phyloP scores from a whole-genome alignment of 2,329 filamentous ascomycete species.

The Aureobasidium sp. region DNA sequence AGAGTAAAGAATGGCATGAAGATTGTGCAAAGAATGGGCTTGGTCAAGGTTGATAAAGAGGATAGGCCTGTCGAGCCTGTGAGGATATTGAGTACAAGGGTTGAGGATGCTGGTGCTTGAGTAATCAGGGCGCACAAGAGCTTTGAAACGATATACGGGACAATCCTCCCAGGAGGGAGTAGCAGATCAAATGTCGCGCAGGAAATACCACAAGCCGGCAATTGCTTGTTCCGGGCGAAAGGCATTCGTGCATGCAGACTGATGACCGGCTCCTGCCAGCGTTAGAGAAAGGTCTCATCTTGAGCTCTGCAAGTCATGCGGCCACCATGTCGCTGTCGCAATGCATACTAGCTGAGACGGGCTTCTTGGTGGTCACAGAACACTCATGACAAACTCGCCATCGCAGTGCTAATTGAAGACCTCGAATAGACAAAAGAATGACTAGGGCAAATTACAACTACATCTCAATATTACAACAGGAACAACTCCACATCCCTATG shows the following conservation, averaged over 20 bases:
- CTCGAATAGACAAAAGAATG: not conserved
- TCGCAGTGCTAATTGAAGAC: not conserved
- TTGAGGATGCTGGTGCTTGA: constrained; percentile 43
- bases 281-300: not conserved
- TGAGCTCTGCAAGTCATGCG: not conserved
- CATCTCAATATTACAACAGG: not conserved
- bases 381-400: not conserved
- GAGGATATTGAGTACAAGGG: constrained; percentile 65
- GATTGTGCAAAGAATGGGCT: constrained; percentile 78
- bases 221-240: too few species aligned
- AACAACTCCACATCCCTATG: not conserved
- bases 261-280: too few species aligned
- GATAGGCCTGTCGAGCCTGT: constrained; percentile 78
- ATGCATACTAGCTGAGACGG: not conserved
- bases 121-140: not conserved
- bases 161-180: not conserved
- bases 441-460: not conserved
- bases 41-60: constrained; percentile 74
- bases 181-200: too few species aligned
- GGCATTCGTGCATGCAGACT: too few species aligned
- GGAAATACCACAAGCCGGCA: too few species aligned
- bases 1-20: constrained; percentile 76
- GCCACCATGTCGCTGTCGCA: not conserved
- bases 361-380: not conserved
- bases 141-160: not conserved